A percentile compares a stretch with the other conserved stretches of the same genome.
phyloP scores from a whole-genome alignment of 1,139 yeast genomes.

The Pneumocystis oryctolagi region DNA sequence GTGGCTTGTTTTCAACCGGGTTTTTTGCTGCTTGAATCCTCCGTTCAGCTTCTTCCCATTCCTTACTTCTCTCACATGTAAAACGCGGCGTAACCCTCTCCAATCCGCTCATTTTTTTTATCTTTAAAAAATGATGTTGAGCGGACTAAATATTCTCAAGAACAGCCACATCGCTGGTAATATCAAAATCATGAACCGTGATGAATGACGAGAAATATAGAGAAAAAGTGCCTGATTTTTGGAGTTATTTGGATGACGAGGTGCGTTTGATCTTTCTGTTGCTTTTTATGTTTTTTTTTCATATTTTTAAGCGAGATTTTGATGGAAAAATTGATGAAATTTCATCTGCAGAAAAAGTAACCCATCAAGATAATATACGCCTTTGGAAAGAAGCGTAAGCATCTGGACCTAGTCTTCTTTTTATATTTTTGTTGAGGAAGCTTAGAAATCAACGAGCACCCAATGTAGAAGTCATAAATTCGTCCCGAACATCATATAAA shows the following conservation, averaged over 20 bases:
- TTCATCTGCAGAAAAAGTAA: neutral
- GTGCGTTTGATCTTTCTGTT: neutral
- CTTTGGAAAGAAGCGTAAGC: neutral
- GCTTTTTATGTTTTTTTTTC: neutral
- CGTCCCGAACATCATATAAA: neutral
- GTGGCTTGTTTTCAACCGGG: neutral
- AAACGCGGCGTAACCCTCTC: neutral
- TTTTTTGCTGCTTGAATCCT: neutral
- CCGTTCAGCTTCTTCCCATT: neutral
- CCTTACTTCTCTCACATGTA: neutral
- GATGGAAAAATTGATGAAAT: neutral
- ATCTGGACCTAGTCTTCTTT: neutral
- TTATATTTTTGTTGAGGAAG: neutral
- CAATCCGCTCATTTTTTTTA: neutral
- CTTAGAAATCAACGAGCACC: neutral
- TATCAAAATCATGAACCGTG: neutral
- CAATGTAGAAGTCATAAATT: neutral
- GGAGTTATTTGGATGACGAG: neutral
- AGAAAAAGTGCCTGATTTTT: neutral
- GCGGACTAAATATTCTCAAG: neutral
- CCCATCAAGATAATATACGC: neutral
- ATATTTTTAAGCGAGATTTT: neutral
- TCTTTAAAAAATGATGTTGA: neutral
- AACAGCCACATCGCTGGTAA: neutral
- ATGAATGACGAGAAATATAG: neutral